phyloP scores from a whole-genome alignment of 163 green algal species.

The Chlamydomonas reinhardtii region DNA sequence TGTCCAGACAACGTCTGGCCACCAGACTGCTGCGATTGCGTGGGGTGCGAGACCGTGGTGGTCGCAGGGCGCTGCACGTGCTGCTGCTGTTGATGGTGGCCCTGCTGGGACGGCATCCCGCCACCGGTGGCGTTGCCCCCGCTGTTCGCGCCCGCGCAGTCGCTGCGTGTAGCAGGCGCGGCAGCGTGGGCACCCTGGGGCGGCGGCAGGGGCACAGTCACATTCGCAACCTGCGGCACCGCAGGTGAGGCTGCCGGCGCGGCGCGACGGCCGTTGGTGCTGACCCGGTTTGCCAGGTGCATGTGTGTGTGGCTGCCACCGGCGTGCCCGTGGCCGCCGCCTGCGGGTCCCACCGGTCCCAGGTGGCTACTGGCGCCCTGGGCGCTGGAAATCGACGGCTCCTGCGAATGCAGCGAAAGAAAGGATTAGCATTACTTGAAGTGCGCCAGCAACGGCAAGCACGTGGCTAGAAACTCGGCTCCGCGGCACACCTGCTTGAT shows the following conservation, averaged over 20 bases:
- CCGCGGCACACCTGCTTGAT: not conserved
- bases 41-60: too few species aligned
- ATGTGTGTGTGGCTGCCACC: too few species aligned
- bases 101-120: not conserved
- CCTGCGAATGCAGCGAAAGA: not conserved
- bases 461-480: too few species aligned
- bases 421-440: not conserved
- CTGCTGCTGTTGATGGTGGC: slow-evolving; percentile 27
- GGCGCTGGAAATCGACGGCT: slow-evolving; percentile 15
- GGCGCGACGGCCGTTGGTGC: not conserved
- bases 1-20: too few species aligned
- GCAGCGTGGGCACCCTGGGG: too few species aligned
- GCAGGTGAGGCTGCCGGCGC: not conserved
- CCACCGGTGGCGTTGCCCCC: not conserved
- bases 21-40: too few species aligned
- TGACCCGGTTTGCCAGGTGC: not conserved
- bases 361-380: slow-evolving; percentile 21
- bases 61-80: not conserved
- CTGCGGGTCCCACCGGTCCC: not conserved
- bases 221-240: too few species aligned
- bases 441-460: too few species aligned
- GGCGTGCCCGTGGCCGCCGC: too few species aligned
- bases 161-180: not conserved
- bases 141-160: not conserved
- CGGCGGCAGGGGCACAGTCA: too few species aligned